Evolutionary conservation across 148 eudicot species (phyloP), one percentile per base, ranked within the genome.

Genomic region (Polygonum maritimum): DNA sequence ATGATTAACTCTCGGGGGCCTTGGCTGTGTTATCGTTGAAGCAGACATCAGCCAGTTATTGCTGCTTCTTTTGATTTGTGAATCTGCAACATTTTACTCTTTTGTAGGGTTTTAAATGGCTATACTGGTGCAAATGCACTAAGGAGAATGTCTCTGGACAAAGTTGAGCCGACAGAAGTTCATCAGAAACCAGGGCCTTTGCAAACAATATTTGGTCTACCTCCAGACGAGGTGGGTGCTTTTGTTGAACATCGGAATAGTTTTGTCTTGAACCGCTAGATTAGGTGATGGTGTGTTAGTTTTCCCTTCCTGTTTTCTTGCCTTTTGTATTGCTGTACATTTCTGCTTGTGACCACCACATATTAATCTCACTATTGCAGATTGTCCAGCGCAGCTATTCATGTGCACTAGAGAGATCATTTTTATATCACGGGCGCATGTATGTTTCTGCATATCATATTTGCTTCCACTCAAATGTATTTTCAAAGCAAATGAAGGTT

Each of bases 371-470:
- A 55, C 38, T 77, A 67, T 78, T 82, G 69, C 92, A 94, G 97
- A 86, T 92, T 76, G 97, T 87, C 19, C 88, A 89, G 60, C 89
- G 89, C 82, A 94, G 97, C 83, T 94, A 92, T 82, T 94, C 98
- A 52, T 94, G 98, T 81, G 98, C 98, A 36, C 83, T 94, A 74
- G 97, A 94, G 86, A 90, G 95, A 82, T 94, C 97, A 48, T 92
- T 94, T 78, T 85, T 94, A 79, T 94, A 94, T 83, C 98, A 94
- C 75, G 98, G 98, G 22, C 98, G 98, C 57, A 91, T 94, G 93
- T 94, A 86, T 83, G 83, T 89, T 57, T 94, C 98, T 47, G 82
- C 93, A 1, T 90, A 92, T 93, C 95, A 90, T 83, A 85, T 94
- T 76, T 94, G 97, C 85, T 94, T 94, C 84, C 98, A 94, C 78